phyloP scores from a whole-genome alignment of 768 basidiomycete species.

The Boletus subcaerulescens region DNA sequence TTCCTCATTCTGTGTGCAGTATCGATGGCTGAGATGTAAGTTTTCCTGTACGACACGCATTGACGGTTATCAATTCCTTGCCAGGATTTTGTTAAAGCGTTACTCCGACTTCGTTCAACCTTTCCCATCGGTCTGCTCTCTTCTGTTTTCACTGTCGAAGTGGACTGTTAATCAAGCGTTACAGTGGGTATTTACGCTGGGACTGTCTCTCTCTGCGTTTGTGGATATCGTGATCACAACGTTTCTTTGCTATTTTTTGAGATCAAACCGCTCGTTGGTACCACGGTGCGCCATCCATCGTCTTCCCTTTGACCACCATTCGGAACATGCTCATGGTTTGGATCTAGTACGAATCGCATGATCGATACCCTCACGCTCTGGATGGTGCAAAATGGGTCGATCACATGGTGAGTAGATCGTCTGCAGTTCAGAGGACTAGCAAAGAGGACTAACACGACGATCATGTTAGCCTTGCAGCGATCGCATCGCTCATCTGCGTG shows the following conservation, averaged over 20 bases:
- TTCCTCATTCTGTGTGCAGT: conserved; percentile 6
- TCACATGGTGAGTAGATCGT: conserved; percentile 15
- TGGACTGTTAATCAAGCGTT: background rate
- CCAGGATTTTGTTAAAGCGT: conserved; percentile 12
- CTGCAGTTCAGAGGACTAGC: background rate
- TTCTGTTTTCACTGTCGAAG: background rate
- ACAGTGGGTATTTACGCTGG: conserved; percentile 47
- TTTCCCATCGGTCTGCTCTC: conserved; percentile 11
- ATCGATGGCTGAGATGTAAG: conserved; percentile 23
- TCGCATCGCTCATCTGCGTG: conserved; percentile 19
- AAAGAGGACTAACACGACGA: too few species aligned
- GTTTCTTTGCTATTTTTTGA: conserved; percentile 42
- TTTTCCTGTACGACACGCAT: background rate
- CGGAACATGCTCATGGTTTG: background rate
- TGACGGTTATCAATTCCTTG: too few species aligned
- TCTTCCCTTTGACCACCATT: background rate
- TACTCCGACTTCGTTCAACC: conserved; percentile 7
- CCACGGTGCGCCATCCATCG: conserved; percentile 29
- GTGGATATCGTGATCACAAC: conserved; percentile 46
- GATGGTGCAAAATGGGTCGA: conserved; percentile 23
- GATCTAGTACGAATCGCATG: conserved; percentile 15
- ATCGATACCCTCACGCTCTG: conserved; percentile 21
- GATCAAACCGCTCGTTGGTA: conserved; percentile 35
- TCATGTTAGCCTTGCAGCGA: conserved; percentile 11
- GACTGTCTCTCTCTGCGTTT: conserved; percentile 42